These are phyloP conservation scores for Bassia scoparia DNA, from an alignment of 148 eudicot genomes.

Conservation along the genomic window DNA sequence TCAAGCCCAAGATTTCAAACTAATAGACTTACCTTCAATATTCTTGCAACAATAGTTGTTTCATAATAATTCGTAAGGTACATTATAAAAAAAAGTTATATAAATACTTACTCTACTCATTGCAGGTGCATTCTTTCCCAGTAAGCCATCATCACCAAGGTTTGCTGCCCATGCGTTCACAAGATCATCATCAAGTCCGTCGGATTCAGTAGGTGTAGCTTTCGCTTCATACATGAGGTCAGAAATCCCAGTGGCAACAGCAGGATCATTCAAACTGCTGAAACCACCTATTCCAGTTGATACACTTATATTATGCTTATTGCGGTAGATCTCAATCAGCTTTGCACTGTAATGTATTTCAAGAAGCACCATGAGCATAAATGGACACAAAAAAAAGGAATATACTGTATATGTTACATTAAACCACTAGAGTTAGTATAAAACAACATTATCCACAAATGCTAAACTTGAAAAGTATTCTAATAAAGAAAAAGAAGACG, in stretches of 20 bases:
- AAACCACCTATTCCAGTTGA: constrained; percentile 43
- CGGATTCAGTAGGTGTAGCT: constrained; percentile 49
- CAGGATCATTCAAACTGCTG: constrained; percentile 61
- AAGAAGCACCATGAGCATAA: constrained; percentile 15
- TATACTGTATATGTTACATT: neutral
- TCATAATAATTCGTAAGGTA: neutral
- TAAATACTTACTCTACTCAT: constrained; percentile 72
- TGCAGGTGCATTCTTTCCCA: constrained; percentile 91
- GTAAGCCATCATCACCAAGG: constrained; percentile 92
- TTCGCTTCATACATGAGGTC: constrained; percentile 88
- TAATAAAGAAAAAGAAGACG: neutral
- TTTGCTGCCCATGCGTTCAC: constrained; percentile 97
- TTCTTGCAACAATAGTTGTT: constrained; percentile 2
- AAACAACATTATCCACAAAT: neutral
- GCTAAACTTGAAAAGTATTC: neutral
- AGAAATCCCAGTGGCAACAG: constrained; percentile 93
- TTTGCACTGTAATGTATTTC: constrained; percentile 56
- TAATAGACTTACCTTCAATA: neutral
- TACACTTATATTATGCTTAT: constrained; percentile 84
- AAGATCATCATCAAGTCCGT: constrained; percentile 86
- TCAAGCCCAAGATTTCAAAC: too few species aligned
- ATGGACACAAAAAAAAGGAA: neutral
- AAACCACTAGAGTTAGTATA: neutral
- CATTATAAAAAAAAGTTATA: constrained; percentile 3
- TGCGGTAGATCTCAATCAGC: constrained; percentile 86